These are phyloP conservation scores for Xylaria bambusicola DNA, from an alignment of 495 filamentous ascomycete genomes.

Conservation along the genomic window DNA sequence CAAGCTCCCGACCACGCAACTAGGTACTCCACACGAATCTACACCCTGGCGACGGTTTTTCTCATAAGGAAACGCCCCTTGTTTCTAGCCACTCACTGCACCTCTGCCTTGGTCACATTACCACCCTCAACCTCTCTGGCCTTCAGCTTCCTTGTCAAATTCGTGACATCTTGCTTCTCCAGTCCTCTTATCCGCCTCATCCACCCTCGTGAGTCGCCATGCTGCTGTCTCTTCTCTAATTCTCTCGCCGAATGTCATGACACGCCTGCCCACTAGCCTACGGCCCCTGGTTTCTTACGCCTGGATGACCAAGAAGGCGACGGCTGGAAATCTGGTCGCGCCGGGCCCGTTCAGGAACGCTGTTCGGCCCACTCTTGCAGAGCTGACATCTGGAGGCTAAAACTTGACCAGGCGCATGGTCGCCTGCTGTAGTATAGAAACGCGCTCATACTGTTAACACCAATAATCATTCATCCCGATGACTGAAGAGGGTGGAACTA, in stretches of 20 bases:
- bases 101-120: constrained; percentile 1
- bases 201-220: constrained; percentile 16
- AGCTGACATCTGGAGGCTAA: neutral
- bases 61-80: constrained; percentile 1
- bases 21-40: constrained; percentile 3
- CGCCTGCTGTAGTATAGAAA: neutral
- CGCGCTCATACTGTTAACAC: neutral
- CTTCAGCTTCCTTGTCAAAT: constrained; percentile 23
- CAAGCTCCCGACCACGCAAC: constrained; percentile 15
- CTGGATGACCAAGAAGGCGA: constrained; percentile 29
- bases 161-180: constrained; percentile 8
- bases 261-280: constrained; percentile 22
- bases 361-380: neutral
- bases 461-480: constrained; percentile 11
- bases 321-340: constrained; percentile 30
- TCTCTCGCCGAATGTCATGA: constrained; percentile 28
- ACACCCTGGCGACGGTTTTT: constrained; percentile 1
- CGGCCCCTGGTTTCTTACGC: constrained; percentile 30
- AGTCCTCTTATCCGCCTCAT: constrained; percentile 4
- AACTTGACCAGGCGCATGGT: neutral
- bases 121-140: neutral
- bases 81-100: constrained; percentile 1
- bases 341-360: constrained; percentile 19
- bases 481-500: constrained; percentile 13
- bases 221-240: constrained; percentile 13